Evolutionary conservation across 1,284 basidiomycete genomes (phyloP).

Genomic region (Dichomitus squalens): DNA sequence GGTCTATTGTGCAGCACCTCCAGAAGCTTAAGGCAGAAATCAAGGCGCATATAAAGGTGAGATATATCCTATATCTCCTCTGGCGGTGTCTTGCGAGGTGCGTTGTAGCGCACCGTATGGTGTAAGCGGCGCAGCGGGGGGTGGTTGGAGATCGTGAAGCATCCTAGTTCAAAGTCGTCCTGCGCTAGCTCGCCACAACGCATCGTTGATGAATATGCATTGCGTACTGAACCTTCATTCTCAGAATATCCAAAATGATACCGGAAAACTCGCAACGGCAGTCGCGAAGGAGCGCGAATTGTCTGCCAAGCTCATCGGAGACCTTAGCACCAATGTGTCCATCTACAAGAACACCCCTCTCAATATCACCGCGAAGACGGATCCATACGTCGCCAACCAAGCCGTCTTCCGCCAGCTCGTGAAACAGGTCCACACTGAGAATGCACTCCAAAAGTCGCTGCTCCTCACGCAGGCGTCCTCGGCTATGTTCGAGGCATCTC

Average conservation of each 20-base stretch:
- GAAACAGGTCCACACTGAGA: slow-evolving; percentile 96
- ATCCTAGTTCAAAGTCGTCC: too few relatives aligned
- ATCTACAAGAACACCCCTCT: slow-evolving; percentile 96
- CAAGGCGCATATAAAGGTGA: slow-evolving; percentile 94
- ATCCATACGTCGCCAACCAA: slow-evolving; percentile 87
- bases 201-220: too few relatives aligned
- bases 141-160: too few relatives aligned
- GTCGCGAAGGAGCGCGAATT: slow-evolving; percentile 95
- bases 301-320: slow-evolving; percentile 86
- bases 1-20: slow-evolving; percentile 96
- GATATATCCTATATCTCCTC: too few relatives aligned
- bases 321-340: slow-evolving; percentile 87
- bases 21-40: slow-evolving; percentile 94
- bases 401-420: slow-evolving; percentile 87
- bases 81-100: too few relatives aligned
- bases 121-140: too few relatives aligned
- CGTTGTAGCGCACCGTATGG: too few relatives aligned
- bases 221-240: not conserved
- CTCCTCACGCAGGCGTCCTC: slow-evolving; percentile 99
- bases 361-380: slow-evolving; percentile 79
- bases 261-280: slow-evolving; percentile 90
- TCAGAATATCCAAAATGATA: slow-evolving; percentile 97
- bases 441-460: slow-evolving; percentile 97
- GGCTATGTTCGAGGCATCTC: slow-evolving; percentile 96
- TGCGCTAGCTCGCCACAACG: too few relatives aligned